A percentile compares a stretch with the other conserved stretches of the same genome.
phyloP scores from a whole-genome alignment of 192 early-diverging fungal species.

The Phlyctochytrium bullatum region DNA sequence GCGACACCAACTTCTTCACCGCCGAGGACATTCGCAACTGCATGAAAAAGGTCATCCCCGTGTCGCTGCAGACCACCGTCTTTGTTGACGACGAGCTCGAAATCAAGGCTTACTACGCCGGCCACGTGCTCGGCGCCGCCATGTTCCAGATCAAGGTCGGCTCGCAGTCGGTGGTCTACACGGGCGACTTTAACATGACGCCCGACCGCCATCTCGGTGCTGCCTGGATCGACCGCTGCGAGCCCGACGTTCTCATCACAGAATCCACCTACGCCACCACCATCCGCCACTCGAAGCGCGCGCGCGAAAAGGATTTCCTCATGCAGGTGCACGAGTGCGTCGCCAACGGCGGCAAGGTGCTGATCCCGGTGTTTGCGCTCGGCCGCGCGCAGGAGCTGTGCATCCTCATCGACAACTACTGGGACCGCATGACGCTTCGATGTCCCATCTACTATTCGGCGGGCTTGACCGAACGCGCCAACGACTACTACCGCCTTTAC shows the following conservation, averaged over 20 bases:
- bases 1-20: constrained; percentile 88
- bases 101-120: constrained; percentile 95
- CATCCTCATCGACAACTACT: constrained; percentile 92
- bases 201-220: constrained; percentile 95
- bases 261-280: constrained; percentile 97
- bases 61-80: constrained; percentile 83
- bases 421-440: constrained; percentile 89
- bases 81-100: constrained; percentile 87
- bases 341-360: constrained; percentile 51
- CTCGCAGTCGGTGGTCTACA: constrained; percentile 75
- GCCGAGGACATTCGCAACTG: constrained; percentile 84
- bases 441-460: constrained; percentile 92
- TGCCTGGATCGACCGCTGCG: constrained; percentile 93
- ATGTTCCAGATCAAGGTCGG: constrained; percentile 90
- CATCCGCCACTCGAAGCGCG: constrained; percentile 89
- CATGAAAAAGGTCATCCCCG: constrained; percentile 90
- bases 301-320: constrained; percentile 90
- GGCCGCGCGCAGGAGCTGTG: constrained; percentile 97
- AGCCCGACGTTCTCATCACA: constrained; percentile 91
- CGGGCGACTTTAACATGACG: constrained; percentile 98
- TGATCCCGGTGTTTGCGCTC: constrained; percentile 91
- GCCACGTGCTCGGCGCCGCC: constrained; percentile 96
- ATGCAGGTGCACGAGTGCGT: constrained; percentile 88
- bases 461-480: constrained; percentile 90
- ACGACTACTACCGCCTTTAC: constrained; percentile 95